A percentile compares a stretch with the other conserved stretches of the same genome.
Evolutionary conservation across 306 rosid species (phyloP).

Genomic region (Begonia peltatifolia): DNA sequence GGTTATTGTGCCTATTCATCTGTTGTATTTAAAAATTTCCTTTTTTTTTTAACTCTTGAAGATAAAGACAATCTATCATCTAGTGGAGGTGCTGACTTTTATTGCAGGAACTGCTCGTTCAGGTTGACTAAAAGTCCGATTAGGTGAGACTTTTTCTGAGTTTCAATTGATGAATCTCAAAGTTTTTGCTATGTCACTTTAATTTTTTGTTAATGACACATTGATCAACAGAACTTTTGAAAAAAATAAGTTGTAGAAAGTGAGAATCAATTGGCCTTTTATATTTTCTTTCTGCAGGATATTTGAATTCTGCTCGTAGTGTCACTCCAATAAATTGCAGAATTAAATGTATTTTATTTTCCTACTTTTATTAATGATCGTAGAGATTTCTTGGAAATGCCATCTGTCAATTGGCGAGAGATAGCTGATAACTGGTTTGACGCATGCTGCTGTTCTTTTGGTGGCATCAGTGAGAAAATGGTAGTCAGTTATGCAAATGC

Average conservation of each 20-base stretch:
- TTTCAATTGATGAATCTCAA: not conserved
- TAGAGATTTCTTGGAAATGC: conserved; percentile 83
- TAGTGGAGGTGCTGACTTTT: conserved; percentile 45
- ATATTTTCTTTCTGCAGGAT: not conserved
- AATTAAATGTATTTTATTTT: not conserved
- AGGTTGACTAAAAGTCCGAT: conserved; percentile 48
- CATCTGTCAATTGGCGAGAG: conserved; percentile 87
- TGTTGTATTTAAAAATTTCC: too few relatives aligned
- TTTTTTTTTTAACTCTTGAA: conserved; percentile 8
- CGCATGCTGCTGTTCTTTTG: conserved; percentile 82
- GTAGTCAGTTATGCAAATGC: conserved; percentile 57
- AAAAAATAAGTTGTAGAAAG: too few relatives aligned
- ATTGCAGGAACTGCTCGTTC: conserved; percentile 53
- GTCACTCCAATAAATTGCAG: not conserved
- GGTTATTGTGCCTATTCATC: too few relatives aligned
- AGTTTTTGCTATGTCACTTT: not conserved
- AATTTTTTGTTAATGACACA: too few relatives aligned
- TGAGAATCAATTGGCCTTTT: not conserved
- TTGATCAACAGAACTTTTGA: too few relatives aligned
- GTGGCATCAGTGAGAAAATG: conserved; percentile 84
- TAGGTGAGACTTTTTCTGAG: conserved; percentile 22
- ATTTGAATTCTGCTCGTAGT: conserved; percentile 1
- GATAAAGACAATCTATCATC: conserved; percentile 39
- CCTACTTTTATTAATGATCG: conserved; percentile 7
- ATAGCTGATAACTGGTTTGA: conserved; percentile 97